A percentile compares a stretch with the other conserved stretches of the same genome.
phyloP scores from a whole-genome alignment of 257 asterid species.

The Rubia yunnanensis region DNA sequence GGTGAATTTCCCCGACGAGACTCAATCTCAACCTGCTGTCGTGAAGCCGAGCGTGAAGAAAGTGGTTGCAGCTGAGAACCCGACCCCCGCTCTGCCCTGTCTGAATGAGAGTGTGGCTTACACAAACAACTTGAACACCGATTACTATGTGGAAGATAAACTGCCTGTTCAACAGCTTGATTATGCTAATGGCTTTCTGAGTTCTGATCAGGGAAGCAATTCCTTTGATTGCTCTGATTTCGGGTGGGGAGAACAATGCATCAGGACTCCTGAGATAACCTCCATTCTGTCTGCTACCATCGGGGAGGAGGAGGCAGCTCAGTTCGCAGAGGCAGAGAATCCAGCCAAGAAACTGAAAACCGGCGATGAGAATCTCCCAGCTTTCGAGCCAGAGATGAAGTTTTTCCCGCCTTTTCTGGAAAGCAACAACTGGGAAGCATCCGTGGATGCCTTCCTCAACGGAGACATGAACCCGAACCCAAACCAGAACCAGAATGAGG shows the following conservation, averaged over 20 bases:
- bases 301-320: constrained; percentile 45
- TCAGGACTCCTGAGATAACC: constrained; percentile 66
- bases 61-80: constrained; percentile 16
- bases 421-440: constrained; percentile 66
- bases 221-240: constrained; percentile 76
- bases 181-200: constrained; percentile 26
- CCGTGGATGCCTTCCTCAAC: constrained; percentile 58
- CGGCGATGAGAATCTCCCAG: constrained; percentile 29
- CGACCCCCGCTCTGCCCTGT: constrained; percentile 6
- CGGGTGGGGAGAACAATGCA: constrained; percentile 59
- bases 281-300: constrained; percentile 48
- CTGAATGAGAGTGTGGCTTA: constrained; percentile 9
- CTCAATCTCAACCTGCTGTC: constrained; percentile 20
- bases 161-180: constrained; percentile 41
- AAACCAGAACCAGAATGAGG: constrained; percentile 33
- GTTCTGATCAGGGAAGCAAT: constrained; percentile 77
- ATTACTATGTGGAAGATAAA: constrained; percentile 49
- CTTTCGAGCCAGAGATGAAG: constrained; percentile 61
- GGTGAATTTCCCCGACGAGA: constrained; percentile 80
- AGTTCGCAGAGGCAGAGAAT: constrained; percentile 29
- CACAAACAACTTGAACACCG: constrained; percentile 11
- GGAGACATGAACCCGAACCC: constrained; percentile 40
- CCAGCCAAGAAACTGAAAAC: constrained; percentile 51
- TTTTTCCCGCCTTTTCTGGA: constrained; percentile 60
- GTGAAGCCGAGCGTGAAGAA: constrained; percentile 28